Conservation (phyloP, 176 grass and related monocot genomes). For the Bromus sterilis region DNA sequence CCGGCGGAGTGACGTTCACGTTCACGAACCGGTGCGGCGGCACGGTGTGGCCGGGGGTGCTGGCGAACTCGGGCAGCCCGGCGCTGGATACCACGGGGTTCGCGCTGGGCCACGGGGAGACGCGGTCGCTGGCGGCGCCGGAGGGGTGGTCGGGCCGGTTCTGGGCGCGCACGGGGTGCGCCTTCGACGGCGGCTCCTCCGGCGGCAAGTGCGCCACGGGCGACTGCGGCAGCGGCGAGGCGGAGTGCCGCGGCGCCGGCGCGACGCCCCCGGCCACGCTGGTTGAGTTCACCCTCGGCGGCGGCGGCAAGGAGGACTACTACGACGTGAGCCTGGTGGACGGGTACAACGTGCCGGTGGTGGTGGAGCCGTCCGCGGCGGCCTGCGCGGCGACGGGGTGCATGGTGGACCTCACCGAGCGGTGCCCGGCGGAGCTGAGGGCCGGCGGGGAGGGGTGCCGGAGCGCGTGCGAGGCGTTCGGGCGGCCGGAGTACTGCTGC, state of each 20-base stretch:
- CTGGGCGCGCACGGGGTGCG: slow-evolving; percentile 87
- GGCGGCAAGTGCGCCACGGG: slow-evolving; percentile 73
- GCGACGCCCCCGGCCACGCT: slow-evolving; percentile 70
- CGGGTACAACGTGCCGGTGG: slow-evolving; percentile 85
- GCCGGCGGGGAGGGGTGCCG: slow-evolving; percentile 39
- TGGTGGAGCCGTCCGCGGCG: slow-evolving; percentile 41
- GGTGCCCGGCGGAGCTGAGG: slow-evolving; percentile 66
- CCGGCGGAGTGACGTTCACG: slow-evolving; percentile 48
- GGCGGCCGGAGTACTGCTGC: slow-evolving; percentile 83
- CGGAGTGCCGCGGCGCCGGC: slow-evolving; percentile 62
- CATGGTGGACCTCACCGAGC: slow-evolving; percentile 56
- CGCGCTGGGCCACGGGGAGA: slow-evolving; percentile 48
- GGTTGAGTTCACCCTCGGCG: slow-evolving; percentile 64
- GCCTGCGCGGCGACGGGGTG: slow-evolving; percentile 67
- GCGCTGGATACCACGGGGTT: slow-evolving; percentile 68
- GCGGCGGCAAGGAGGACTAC: slow-evolving; percentile 66
- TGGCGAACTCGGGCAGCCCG: slow-evolving; percentile 76
- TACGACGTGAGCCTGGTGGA: slow-evolving; percentile 98
- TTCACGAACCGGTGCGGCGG: slow-evolving; percentile 81
- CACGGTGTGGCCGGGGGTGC: slow-evolving; percentile 87
- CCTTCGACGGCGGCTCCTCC: slow-evolving; percentile 33
- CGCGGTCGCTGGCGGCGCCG: slow-evolving; percentile 46
- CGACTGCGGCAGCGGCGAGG: slow-evolving; percentile 70
- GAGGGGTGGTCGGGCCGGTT: slow-evolving; percentile 80
- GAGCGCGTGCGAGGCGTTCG: slow-evolving; percentile 85